Conservation (phyloP, 139 green algal genomes). For the Monoraphidium neglectum region DNA sequence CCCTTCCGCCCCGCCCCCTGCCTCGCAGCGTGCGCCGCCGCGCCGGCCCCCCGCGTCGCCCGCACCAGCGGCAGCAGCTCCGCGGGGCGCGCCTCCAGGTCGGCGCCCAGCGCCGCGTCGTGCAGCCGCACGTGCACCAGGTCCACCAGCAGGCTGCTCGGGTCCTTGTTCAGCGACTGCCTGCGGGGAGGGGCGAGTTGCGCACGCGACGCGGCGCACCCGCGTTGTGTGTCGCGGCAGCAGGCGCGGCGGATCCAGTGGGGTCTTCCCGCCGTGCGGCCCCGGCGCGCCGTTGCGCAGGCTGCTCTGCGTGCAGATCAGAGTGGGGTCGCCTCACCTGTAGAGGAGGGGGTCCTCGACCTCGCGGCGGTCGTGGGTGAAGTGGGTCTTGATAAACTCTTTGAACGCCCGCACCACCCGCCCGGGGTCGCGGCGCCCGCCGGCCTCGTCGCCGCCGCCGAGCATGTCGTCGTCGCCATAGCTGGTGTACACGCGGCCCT, state of each 20-base stretch:
- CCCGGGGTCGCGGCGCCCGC: conserved; percentile 10
- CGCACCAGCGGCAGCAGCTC: conserved; percentile 81
- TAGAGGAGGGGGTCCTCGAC: conserved; percentile 11
- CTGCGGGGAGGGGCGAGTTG: no score
- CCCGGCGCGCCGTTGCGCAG: neutral
- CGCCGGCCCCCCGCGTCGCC: no score
- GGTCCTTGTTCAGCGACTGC: conserved; percentile 55
- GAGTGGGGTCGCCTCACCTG: conserved; percentile 10
- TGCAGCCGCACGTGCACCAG: conserved; percentile 65
- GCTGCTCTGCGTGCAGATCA: no score
- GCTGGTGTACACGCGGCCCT: conserved; percentile 37
- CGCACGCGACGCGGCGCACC: no score
- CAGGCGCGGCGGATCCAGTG: neutral
- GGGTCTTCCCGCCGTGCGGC: neutral
- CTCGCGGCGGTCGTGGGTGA: conserved; percentile 17
- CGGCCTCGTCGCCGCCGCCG: conserved; percentile 21
- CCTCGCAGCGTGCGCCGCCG: neutral
- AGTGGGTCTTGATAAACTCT: conserved; percentile 47
- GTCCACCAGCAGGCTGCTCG: conserved; percentile 58
- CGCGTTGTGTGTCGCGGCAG: neutral
- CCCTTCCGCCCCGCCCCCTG: neutral
- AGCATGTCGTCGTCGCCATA: conserved; percentile 25
- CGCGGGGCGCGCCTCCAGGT: conserved; percentile 62
- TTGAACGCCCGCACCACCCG: conserved; percentile 35
- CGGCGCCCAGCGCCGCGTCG: conserved; percentile 57